Conservation (phyloP, 2,329 filamentous ascomycete species). For the Camillea tinctor region DNA sequence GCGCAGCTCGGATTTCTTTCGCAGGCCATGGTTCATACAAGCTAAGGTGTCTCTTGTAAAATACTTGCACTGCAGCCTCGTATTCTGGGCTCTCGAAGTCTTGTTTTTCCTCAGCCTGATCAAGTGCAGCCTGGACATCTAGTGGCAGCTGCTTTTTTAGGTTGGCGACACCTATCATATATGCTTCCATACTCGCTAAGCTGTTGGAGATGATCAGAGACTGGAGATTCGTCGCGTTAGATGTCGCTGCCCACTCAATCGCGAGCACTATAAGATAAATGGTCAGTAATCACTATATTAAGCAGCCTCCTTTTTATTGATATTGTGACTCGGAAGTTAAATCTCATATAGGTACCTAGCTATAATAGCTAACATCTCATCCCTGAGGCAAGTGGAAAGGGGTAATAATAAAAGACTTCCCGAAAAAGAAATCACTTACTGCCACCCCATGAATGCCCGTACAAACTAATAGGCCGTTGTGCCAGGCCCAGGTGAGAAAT, state of each 20-base stretch:
- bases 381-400: no score
- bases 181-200: slow-evolving; percentile 31
- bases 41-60: slow-evolving; percentile 32
- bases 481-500: slow-evolving; percentile 39
- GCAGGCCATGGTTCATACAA: slow-evolving; percentile 30
- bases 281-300: no score
- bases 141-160: slow-evolving; percentile 21
- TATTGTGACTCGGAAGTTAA: no score
- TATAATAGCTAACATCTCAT: no score
- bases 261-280: no score
- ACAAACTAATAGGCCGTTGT: slow-evolving; percentile 37
- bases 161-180: slow-evolving; percentile 12
- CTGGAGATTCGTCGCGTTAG: slow-evolving; percentile 19
- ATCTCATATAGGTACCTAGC: no score
- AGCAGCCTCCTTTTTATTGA: no score
- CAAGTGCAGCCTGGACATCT: slow-evolving; percentile 21
- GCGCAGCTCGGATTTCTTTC: slow-evolving; percentile 31
- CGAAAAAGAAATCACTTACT: no score
- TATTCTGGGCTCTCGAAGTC: slow-evolving; percentile 32
- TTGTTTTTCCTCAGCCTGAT: slow-evolving; percentile 19
- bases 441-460: slow-evolving; percentile 55
- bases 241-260: slow-evolving; percentile 38
- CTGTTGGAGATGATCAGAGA: slow-evolving; percentile 31
- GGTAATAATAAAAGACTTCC: no score
- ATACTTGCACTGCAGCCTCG: slow-evolving; percentile 31